Conservation (phyloP, 106 monocot species). For the Hemerocallis citrina region DNA sequence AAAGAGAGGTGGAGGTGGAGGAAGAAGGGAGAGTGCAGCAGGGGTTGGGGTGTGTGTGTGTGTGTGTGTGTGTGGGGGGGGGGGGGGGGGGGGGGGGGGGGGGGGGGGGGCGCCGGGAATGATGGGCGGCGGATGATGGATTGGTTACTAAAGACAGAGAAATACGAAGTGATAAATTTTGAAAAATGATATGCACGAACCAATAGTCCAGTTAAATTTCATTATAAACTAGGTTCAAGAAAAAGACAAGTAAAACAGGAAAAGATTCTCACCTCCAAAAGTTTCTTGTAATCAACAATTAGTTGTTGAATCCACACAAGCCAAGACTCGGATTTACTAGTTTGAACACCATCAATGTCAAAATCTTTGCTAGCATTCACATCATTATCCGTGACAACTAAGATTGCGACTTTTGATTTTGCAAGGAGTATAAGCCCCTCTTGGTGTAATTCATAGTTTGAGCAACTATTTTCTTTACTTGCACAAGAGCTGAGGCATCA, state of each 20-base stretch:
- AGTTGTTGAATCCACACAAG: constrained; percentile 18
- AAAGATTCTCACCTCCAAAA: constrained; percentile 23
- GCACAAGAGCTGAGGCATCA: constrained; percentile 9
- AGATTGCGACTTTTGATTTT: constrained; percentile 45
- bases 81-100: too few species aligned
- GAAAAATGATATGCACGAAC: too few species aligned
- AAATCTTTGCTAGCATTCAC: not conserved
- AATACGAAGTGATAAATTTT: too few species aligned
- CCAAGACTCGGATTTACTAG: constrained; percentile 7
- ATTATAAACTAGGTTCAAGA: not conserved
- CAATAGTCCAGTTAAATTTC: not conserved
- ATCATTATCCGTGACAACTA: constrained; percentile 24
- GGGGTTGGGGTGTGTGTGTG: too few species aligned
- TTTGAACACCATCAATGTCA: constrained; percentile 3
- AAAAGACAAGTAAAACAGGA: not conserved
- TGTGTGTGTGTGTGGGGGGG: too few species aligned
- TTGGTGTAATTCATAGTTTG: constrained; percentile 22
- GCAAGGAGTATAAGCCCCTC: constrained; percentile 26
- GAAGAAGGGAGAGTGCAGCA: too few species aligned
- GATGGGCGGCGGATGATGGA: too few species aligned
- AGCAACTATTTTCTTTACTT: constrained; percentile 15
- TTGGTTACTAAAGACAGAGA: too few species aligned
- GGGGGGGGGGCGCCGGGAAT: too few species aligned
- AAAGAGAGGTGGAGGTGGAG: too few species aligned
- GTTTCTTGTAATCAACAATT: constrained; percentile 19